A percentile compares a stretch with the other conserved stretches of the same genome.
These are phyloP conservation scores for Blepharisma japonicum DNA, from an alignment of 73 alveolate species.

Conservation along the genomic window DNA sequence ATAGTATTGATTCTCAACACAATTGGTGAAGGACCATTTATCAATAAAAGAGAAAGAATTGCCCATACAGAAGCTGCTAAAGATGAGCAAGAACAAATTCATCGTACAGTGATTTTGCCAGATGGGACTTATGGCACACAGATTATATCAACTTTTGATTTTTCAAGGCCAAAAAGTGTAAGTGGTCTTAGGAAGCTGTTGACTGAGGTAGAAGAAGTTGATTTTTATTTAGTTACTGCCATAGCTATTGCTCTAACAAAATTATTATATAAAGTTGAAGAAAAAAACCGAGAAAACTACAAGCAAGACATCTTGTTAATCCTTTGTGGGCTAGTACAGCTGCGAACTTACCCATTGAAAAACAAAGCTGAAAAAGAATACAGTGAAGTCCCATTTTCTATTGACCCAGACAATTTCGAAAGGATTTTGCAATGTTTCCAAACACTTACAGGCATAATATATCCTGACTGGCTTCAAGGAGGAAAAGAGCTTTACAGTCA, in stretches of 20 bases:
- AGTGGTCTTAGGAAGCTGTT: constrained; percentile 44
- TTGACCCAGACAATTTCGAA: constrained; percentile 25
- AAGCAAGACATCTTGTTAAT: not conserved
- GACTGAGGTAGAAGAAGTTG: constrained; percentile 49
- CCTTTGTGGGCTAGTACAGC: constrained; percentile 9
- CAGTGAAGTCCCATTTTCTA: not conserved
- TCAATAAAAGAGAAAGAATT: constrained; percentile 28
- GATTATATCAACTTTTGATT: constrained; percentile 59
- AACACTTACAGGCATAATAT: not conserved
- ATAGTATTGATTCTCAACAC: constrained; percentile 45
- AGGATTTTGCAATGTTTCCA: not conserved
- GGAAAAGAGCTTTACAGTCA: not conserved
- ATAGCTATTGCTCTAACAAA: constrained; percentile 72
- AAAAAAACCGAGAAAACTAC: not conserved
- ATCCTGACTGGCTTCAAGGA: not conserved
- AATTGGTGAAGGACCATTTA: constrained; percentile 63
- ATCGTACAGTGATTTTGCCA: constrained; percentile 73
- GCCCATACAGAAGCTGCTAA: not conserved
- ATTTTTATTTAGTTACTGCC: constrained; percentile 65
- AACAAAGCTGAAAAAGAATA: not conserved
- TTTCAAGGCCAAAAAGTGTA: constrained; percentile 46
- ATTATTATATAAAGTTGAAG: constrained; percentile 55
- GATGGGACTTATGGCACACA: constrained; percentile 93
- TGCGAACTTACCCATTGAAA: not conserved
- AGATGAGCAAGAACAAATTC: constrained; percentile 26